These are phyloP conservation scores for Pseudocercospora musae DNA, from an alignment of 2,329 filamentous ascomycete species.

Conservation along the genomic window DNA sequence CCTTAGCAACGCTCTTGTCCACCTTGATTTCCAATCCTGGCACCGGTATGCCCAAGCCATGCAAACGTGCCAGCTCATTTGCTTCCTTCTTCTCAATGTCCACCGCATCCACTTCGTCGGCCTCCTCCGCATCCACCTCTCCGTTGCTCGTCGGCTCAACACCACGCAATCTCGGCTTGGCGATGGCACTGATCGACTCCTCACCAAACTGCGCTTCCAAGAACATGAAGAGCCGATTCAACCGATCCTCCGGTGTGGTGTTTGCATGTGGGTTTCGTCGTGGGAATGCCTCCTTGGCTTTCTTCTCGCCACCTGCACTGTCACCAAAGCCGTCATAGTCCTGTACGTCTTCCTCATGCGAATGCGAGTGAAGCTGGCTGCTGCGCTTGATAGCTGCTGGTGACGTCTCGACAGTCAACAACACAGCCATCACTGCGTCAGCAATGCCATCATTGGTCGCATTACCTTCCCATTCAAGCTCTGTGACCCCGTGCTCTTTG, in stretches of 20 bases:
- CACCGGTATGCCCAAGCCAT: constrained; percentile 82
- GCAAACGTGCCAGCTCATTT: constrained; percentile 71
- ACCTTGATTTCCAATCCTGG: constrained; percentile 84
- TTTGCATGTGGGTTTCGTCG: constrained; percentile 67
- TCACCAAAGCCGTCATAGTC: constrained; percentile 15
- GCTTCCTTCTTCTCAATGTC: constrained; percentile 55
- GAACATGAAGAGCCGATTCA: constrained; percentile 88
- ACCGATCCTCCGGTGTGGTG: constrained; percentile 68
- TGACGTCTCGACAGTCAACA: constrained; percentile 88
- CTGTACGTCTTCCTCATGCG: constrained; percentile 23
- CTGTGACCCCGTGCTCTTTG: constrained; percentile 65
- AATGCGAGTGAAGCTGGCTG: constrained; percentile 48
- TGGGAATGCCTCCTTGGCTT: neutral
- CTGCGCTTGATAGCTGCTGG: constrained; percentile 90
- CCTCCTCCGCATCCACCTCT: constrained; percentile 30
- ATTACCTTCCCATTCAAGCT: constrained; percentile 96
- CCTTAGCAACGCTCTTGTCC: constrained; percentile 79
- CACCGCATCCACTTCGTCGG: constrained; percentile 42
- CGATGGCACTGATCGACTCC: constrained; percentile 75
- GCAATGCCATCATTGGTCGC: constrained; percentile 96
- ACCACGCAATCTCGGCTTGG: constrained; percentile 55
- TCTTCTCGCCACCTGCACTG: constrained; percentile 8
- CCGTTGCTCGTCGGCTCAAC: constrained; percentile 4
- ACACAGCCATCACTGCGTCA: constrained; percentile 91
- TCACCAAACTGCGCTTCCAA: constrained; percentile 93